Evolutionary conservation across 441 rosid genomes (phyloP), one percentile per base, ranked within the genome.

Genomic region (Theobroma grandiflorum): DNA sequence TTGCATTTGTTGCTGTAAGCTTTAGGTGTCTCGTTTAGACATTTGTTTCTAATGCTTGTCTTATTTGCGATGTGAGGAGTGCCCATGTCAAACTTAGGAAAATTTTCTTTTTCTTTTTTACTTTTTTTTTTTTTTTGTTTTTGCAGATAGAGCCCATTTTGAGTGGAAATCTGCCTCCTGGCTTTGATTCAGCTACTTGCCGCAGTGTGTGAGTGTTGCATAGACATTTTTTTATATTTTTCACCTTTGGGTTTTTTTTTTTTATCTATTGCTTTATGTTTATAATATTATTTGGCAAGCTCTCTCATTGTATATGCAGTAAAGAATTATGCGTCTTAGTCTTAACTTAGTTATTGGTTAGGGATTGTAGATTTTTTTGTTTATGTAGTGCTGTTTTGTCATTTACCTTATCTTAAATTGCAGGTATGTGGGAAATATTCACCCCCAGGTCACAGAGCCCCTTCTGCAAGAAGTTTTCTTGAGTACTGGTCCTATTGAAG

Each of bases 121-220:
- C 70, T 76, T 82, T 33, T 66, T 78, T 37, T 78, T 42, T 50
- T 75, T 55, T 83, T 73, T 84, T 31, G 43, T 52, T 88, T 85
- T 84, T 91, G 95, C 97, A 94, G 98, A 91, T 94, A 92, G 98
- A 94, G 86, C 95, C 97, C 85, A 94, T 94, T 87, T 89, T 92
- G 89, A 94, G 95, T 88, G 98, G 98, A 88, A 94, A 94, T 90
- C 92, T 94, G 80, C 98, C 98, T 83, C 98, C 98, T 78, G 94
- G 95, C 83, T 94, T 92, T 87, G 97, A 94, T 87, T 85, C 98
- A 69, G 85, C 88, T 87, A n/a, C 94, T 83, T 94, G 98, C 92
- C 98, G 98, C 91, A 92, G 98, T 86, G 98, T 94, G 98, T 94
- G 93, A 94, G 98, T 92, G 83, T 80, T 86, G 79, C 75, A 77